phyloP scores from a whole-genome alignment of 2,329 filamentous ascomycete species.

The Fusarium sp. region DNA sequence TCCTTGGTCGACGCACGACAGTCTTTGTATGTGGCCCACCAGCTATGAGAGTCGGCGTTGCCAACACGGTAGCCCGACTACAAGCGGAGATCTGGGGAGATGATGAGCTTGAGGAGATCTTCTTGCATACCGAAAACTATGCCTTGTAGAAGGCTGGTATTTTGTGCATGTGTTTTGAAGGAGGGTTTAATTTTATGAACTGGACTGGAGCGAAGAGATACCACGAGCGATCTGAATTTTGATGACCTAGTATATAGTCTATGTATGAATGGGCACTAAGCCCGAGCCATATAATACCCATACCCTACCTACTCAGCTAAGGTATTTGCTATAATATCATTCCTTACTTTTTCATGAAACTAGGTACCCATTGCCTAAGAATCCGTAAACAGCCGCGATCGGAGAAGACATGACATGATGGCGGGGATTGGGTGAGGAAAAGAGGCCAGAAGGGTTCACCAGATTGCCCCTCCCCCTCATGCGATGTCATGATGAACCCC shows the following conservation, averaged over 20 bases:
- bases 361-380: too few relatives aligned
- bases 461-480: conserved; percentile 33
- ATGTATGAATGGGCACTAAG: conserved; percentile 28
- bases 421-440: conserved; percentile 2
- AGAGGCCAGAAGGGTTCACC: conserved; percentile 41
- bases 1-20: conserved; percentile 84
- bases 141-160: conserved; percentile 69
- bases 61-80: conserved; percentile 85
- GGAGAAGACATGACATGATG: conserved; percentile 20
- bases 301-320: conserved; percentile 17
- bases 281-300: conserved; percentile 38
- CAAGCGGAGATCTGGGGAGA: conserved; percentile 89
- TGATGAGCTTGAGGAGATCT: conserved; percentile 87
- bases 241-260: conserved; percentile 28
- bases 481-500: conserved; percentile 36
- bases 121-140: conserved; percentile 96
- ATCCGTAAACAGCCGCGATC: background rate
- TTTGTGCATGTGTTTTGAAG: conserved; percentile 1
- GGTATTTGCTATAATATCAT: background rate
- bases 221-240: conserved; percentile 49
- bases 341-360: background rate
- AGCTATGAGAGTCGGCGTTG: conserved; percentile 88
- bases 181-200: conserved; percentile 44
- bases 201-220: conserved; percentile 44
- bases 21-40: conserved; percentile 95